These are phyloP conservation scores for Pleurotus ostreatus DNA, from an alignment of 768 basidiomycete genomes.

Conservation along the genomic window DNA sequence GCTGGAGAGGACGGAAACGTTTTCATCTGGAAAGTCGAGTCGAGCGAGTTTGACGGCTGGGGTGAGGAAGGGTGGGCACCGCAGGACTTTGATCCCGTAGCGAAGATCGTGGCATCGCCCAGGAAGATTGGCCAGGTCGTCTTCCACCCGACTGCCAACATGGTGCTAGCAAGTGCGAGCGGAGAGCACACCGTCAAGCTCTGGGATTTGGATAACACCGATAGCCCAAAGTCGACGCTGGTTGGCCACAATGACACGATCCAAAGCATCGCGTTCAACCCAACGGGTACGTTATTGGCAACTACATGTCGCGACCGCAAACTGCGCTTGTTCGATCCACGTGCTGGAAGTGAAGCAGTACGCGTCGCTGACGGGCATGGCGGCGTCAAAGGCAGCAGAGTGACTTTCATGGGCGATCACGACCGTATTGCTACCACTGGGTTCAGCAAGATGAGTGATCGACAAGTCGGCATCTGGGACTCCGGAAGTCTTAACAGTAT, in stretches of 20 bases:
- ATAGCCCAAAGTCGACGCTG: constrained; percentile 57
- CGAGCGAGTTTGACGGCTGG: constrained; percentile 76
- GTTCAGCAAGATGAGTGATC: constrained; percentile 94
- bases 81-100: constrained; percentile 81
- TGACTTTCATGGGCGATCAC: constrained; percentile 86
- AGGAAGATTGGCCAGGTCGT: constrained; percentile 92
- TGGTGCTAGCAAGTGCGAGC: constrained; percentile 75
- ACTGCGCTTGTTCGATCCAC: constrained; percentile 87
- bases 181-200: constrained; percentile 88
- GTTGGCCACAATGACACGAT: constrained; percentile 84
- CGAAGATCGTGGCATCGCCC: constrained; percentile 70
- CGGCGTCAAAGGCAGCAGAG: constrained; percentile 89
- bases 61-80: constrained; percentile 79
- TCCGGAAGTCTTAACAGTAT: constrained; percentile 68
- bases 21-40: constrained; percentile 84
- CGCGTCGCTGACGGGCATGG: constrained; percentile 82
- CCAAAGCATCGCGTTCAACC: constrained; percentile 80
- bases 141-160: constrained; percentile 88
- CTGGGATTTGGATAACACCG: constrained; percentile 83
- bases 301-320: constrained; percentile 95
- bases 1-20: constrained; percentile 93
- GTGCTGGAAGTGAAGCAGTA: constrained; percentile 77
- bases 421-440: constrained; percentile 93
- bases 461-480: constrained; percentile 91
- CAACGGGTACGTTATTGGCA: constrained; percentile 73